Conservation (phyloP, 805 yeast genomes). For the Torulaspora delbrueckii region DNA sequence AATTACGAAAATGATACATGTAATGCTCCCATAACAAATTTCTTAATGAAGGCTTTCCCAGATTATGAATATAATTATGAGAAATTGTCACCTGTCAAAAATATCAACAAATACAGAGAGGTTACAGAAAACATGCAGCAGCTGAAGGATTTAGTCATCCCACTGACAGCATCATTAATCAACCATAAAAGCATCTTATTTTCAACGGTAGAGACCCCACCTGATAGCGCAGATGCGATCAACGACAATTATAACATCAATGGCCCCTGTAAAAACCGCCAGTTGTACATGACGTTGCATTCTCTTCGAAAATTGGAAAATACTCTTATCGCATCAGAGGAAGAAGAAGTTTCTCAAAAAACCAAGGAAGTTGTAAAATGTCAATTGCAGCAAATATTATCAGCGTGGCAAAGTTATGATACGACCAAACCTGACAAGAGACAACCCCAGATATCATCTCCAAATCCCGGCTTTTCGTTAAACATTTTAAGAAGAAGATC, state of each 20-base stretch:
- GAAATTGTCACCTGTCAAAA: not conserved
- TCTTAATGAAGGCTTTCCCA: conserved; percentile 8
- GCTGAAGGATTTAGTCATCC: conserved; percentile 3
- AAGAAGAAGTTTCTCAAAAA: not conserved
- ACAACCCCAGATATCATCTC: conserved; percentile 1
- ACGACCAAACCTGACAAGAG: not conserved
- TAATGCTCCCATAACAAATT: conserved; percentile 5
- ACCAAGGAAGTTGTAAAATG: conserved; percentile 15
- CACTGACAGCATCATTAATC: conserved; percentile 8
- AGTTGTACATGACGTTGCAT: conserved; percentile 5
- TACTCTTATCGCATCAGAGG: conserved; percentile 5
- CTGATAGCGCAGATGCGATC: not conserved
- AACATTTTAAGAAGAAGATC: conserved; percentile 17
- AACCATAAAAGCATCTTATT: conserved; percentile 1
- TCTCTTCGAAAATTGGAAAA: conserved; percentile 8
- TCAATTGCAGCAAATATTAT: conserved; percentile 5
- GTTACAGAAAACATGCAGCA: conserved; percentile 7
- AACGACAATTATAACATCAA: not conserved
- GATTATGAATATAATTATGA: not conserved
- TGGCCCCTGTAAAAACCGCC: not conserved
- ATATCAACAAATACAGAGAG: conserved; percentile 4
- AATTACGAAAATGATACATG: conserved; percentile 17
- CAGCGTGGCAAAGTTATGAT: conserved; percentile 7
- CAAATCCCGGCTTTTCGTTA: conserved; percentile 22
- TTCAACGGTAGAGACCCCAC: conserved; percentile 1